A percentile compares a stretch with the other conserved stretches of the same genome.
Conservation (phyloP, 2,329 filamentous ascomycete genomes). For the Stagonosporopsis cucurbitacearum region DNA sequence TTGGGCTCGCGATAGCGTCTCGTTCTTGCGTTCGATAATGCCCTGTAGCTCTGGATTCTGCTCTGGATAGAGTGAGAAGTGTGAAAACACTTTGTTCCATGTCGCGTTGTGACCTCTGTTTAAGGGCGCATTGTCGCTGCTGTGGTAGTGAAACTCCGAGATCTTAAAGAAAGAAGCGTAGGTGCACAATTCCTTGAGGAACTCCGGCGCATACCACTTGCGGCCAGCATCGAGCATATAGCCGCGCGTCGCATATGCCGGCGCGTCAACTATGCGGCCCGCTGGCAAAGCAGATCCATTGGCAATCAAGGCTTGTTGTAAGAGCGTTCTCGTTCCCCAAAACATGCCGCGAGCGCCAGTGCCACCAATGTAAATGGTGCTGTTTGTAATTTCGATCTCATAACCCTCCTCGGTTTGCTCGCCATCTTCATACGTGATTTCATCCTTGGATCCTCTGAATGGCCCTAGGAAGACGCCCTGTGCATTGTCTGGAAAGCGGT, state of each 20-base stretch:
- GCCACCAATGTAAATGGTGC: constrained; percentile 49
- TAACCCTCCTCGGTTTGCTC: constrained; percentile 59
- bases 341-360: constrained; percentile 55
- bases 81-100: constrained; percentile 55
- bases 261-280: constrained; percentile 48
- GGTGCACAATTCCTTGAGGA: constrained; percentile 55
- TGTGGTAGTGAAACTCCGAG: constrained; percentile 59
- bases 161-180: constrained; percentile 58
- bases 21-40: constrained; percentile 46
- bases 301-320: constrained; percentile 52
- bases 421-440: constrained; percentile 58
- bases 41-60: constrained; percentile 40
- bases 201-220: constrained; percentile 53
- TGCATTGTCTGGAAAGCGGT: constrained; percentile 36
- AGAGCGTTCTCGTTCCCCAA: constrained; percentile 57
- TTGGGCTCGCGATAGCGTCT: constrained; percentile 42
- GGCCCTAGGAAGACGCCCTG: constrained; percentile 55
- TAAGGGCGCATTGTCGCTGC: constrained; percentile 58
- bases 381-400: constrained; percentile 49
- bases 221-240: constrained; percentile 55
- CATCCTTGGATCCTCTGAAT: constrained; percentile 32
- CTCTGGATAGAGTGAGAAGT: constrained; percentile 53
- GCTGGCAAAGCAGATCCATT: constrained; percentile 37
- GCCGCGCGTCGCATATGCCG: constrained; percentile 54
- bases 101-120: constrained; percentile 57